A percentile compares a stretch with the other conserved stretches of the same genome.
These are phyloP conservation scores for Lasiosphaeriaceae sp. DNA, from an alignment of 495 filamentous ascomycete species.

Conservation along the genomic window DNA sequence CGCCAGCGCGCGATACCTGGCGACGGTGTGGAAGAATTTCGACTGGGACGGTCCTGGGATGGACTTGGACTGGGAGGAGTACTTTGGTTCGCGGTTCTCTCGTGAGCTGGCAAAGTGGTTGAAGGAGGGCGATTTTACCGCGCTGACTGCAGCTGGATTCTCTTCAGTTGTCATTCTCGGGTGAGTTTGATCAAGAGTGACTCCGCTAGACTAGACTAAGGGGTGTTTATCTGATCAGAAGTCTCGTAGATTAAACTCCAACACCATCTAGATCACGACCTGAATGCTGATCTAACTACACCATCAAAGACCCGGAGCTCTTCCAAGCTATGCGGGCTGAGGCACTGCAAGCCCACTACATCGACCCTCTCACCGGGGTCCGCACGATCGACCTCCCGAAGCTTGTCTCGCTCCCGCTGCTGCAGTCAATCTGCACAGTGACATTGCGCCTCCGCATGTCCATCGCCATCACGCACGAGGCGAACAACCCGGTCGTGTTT, in stretches of 20 bases:
- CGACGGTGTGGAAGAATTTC: slow-evolving; percentile 7
- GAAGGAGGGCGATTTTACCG: slow-evolving; percentile 15
- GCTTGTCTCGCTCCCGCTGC: slow-evolving; percentile 26
- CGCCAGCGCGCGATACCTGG: neutral
- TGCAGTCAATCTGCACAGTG: slow-evolving; percentile 35
- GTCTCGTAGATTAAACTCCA: slow-evolving; percentile 20
- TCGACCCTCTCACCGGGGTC: slow-evolving; percentile 2
- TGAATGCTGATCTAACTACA: slow-evolving; percentile 28
- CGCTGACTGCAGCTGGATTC: neutral
- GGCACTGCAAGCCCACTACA: slow-evolving; percentile 6
- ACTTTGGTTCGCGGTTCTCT: slow-evolving; percentile 22
- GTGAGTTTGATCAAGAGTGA: no score
- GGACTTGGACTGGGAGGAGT: slow-evolving; percentile 26
- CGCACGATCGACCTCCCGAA: slow-evolving; percentile 17
- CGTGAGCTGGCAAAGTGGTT: slow-evolving; percentile 20
- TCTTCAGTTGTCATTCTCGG: no score
- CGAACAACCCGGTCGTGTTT: slow-evolving; percentile 2
- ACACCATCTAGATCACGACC: slow-evolving; percentile 21
- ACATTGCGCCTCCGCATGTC: slow-evolving; percentile 29
- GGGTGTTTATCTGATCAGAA: neutral
- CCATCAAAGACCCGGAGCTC: slow-evolving; percentile 19
- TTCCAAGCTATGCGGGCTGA: slow-evolving; percentile 15
- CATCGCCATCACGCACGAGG: neutral
- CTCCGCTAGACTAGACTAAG: no score
- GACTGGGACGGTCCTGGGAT: slow-evolving; percentile 15